phyloP scores from a whole-genome alignment of 2,329 filamentous ascomycete species.

The Calonectria naviculata region DNA sequence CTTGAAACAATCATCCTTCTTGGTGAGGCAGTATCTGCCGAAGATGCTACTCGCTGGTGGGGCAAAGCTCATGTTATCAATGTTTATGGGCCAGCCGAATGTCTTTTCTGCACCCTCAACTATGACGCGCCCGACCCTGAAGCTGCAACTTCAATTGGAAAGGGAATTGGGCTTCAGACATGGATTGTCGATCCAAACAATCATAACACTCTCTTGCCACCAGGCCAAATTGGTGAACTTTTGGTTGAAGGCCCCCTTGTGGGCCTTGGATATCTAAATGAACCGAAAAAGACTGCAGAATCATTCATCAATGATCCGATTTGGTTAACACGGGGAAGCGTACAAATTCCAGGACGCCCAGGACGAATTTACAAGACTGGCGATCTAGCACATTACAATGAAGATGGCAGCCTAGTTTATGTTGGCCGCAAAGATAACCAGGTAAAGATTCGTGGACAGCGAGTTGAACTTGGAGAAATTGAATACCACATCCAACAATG shows the following conservation, averaged over 20 bases:
- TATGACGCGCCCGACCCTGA: not conserved
- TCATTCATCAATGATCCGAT: constrained; percentile 47
- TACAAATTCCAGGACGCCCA: not conserved
- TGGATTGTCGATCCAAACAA: constrained; percentile 40
- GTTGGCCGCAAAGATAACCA: constrained; percentile 16
- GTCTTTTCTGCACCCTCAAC: constrained; percentile 14
- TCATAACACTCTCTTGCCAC: constrained; percentile 31
- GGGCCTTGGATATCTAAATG: constrained; percentile 60
- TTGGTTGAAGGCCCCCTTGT: constrained; percentile 57
- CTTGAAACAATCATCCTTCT: constrained; percentile 18
- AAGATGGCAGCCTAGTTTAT: constrained; percentile 53
- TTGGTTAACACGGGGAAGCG: constrained; percentile 42
- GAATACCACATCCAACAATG: not conserved
- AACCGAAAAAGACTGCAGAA: constrained; percentile 42
- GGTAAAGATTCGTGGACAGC: constrained; percentile 24
- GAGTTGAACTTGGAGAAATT: constrained; percentile 22
- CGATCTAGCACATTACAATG: constrained; percentile 55
- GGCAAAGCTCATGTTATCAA: not conserved
- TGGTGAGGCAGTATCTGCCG: constrained; percentile 13
- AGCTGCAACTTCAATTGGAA: constrained; percentile 8
- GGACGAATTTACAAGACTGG: constrained; percentile 56
- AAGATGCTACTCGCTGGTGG: constrained; percentile 8
- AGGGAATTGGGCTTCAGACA: not conserved
- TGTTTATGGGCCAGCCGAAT: constrained; percentile 21
- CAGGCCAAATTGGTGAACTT: constrained; percentile 56